These are phyloP conservation scores for Crepidotus variabilis DNA, from an alignment of 768 basidiomycete genomes.

Conservation along the genomic window DNA sequence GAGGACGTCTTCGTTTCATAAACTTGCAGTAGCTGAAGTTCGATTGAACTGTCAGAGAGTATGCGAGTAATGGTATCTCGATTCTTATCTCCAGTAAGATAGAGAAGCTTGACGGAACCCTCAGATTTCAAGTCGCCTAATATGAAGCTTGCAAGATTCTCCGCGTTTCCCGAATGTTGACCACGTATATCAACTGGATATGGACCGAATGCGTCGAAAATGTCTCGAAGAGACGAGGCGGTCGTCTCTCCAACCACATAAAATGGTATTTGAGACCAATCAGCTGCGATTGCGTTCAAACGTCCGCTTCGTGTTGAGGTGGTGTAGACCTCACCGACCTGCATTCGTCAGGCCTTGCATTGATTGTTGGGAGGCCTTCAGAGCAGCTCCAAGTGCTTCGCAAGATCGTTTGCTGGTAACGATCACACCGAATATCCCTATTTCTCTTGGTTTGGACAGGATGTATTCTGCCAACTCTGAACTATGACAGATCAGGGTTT, in stretches of 20 bases:
- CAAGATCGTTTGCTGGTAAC: constrained; percentile 77
- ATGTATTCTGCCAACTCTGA: constrained; percentile 41
- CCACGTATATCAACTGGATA: constrained; percentile 31
- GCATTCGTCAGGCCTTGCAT: constrained; percentile 3
- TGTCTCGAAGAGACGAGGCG: constrained; percentile 37
- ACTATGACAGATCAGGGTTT: constrained; percentile 56
- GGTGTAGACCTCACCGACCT: constrained; percentile 4
- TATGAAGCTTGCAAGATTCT: constrained; percentile 64
- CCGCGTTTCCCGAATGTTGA: constrained; percentile 61
- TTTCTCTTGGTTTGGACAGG: constrained; percentile 26
- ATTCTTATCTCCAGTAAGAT: constrained; percentile 88
- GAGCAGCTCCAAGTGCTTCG: constrained; percentile 61
- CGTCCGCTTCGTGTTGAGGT: neutral
- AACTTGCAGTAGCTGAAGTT: constrained; percentile 53
- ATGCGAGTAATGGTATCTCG: constrained; percentile 58
- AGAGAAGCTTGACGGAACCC: constrained; percentile 43
- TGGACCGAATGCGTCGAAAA: constrained; percentile 17
- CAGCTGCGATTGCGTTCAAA: constrained; percentile 6
- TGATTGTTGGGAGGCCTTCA: constrained; percentile 17
- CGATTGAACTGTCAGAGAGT: constrained; percentile 41
- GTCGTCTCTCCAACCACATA: constrained; percentile 77
- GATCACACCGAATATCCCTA: constrained; percentile 54
- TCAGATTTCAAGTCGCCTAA: constrained; percentile 27
- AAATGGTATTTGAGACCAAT: constrained; percentile 63
- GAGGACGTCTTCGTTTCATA: constrained; percentile 64